Evolutionary conservation across 257 asterid species (phyloP), one percentile per base, ranked within the genome.

Genomic region (Jacaranda mimosifolia): DNA sequence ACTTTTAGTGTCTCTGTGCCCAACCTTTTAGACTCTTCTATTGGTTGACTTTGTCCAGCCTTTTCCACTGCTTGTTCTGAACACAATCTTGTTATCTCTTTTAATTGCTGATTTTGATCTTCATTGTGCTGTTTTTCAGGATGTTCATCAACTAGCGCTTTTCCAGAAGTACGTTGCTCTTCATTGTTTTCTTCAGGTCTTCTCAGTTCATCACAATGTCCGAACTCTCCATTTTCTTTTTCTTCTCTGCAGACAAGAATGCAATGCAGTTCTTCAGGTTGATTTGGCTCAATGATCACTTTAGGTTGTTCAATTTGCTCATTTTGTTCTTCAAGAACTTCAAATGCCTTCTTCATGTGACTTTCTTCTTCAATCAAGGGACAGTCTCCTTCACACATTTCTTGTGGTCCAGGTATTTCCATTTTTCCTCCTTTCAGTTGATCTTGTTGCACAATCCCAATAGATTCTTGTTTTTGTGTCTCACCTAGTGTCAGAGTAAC

Each of bases 211-310:
- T 32, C 70, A 21, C 17, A 46, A 73, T 21, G 51, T 7, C 45
- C 9, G 5, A 21, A 35, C 70, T 32, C 79, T 17, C 49, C 49
- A 21, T 59, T 46, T 39, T 35, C 52, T 60, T 35, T 48, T 17
- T 7, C 0, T 6, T 42, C 68, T 57, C 32, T 39, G 40, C 51
- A 36, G 2, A 55, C 51, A 26, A 21, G 21, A 53, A n/a, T 38
- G 26, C 75, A 52, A 51, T 38, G 63, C 63, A 5, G 15, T 35
- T 70, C 51, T 18, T 63, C 64, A 36, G 53, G 51, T 74, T 74
- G 72, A 74, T 74, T 45, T 35, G 9, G 63, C 53, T 48, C 63
- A 53, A 26, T 52, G 80, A 53, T 38, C n/a, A 15, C 69, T 68
- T 69, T 51, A 53, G 55, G 46, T 32, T 18, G 17, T 42, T 18